Evolutionary conservation across 768 basidiomycete species (phyloP), one percentile per base, ranked within the genome.

Genomic region (Lentinus brumalis): DNA sequence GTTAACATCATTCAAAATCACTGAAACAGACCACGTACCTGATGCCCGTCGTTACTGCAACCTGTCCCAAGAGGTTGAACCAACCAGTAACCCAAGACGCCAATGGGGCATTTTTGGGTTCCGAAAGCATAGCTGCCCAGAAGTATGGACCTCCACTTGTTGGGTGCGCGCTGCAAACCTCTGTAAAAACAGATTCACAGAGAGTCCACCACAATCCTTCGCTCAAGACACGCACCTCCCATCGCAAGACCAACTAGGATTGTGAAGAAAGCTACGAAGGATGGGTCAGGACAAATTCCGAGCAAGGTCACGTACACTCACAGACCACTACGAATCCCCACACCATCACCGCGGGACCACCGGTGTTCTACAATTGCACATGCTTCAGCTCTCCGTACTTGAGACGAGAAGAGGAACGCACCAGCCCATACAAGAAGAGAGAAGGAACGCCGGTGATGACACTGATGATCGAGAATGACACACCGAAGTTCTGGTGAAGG

Each of bases 91-190:
- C 78, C 89, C 89, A 92, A 0, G 88, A 88, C 2, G 87, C 86
- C 32, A 90, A 77, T 0, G 88, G 76, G 4, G 87, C 87, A 40
- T 81, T 72, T 64, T 81, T 65, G 1, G 82, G 83, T 55, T 76
- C 76, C 1, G 87, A 84, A 1, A 91, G 73, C 83, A 90, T 88
- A 1, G 89, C 88, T n/a, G 88, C 85, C 90, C 89, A 91, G 72
- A 86, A 90, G 67, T 91, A 90, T 0, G 90, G 89, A 0, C 89
- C 89, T 6, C 89, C 87, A 51, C 83, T 86, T 2, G 87, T 88
- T 5, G 86, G 87, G 74, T 86, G 87, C 2, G 87, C 86, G 62
- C 86, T 88, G 61, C 75, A 78, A 35, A 78, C 72, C 70, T 82
- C 80, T 67, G 41, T 16, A 16, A 32, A 29, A 53, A 16, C 2